A percentile compares a stretch with the other conserved stretches of the same genome.
Conservation (phyloP, 768 basidiomycete species). For the Sporobolomyces phaffii region DNA sequence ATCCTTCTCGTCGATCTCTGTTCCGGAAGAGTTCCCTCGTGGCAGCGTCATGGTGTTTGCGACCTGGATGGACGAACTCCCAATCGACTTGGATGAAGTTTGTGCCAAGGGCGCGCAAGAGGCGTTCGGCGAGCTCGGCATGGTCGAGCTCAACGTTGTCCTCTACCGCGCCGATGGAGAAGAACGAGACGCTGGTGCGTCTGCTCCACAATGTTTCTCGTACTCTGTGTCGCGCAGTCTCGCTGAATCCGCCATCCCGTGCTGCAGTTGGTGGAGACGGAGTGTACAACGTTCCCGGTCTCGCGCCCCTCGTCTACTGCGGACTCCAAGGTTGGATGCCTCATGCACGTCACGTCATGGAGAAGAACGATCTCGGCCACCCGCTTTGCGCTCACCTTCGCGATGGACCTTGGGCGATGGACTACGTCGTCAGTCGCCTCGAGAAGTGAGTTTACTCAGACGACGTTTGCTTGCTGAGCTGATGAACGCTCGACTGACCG, state of each 20-base stretch:
- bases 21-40: constrained; percentile 89
- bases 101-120: constrained; percentile 66
- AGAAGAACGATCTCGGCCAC: constrained; percentile 87
- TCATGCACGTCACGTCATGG: constrained; percentile 72
- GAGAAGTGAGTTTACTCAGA: constrained; percentile 55
- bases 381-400: constrained; percentile 80
- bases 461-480: constrained; percentile 52
- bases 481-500: background rate
- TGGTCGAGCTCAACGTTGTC: constrained; percentile 81
- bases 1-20: constrained; percentile 66
- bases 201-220: background rate
- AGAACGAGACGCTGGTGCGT: constrained; percentile 67
- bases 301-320: constrained; percentile 76
- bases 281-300: constrained; percentile 68
- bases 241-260: too few relatives aligned
- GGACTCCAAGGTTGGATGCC: constrained; percentile 98
- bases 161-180: constrained; percentile 85
- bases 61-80: constrained; percentile 71
- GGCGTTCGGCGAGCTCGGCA: constrained; percentile 65
- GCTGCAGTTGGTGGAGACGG: constrained; percentile 64
- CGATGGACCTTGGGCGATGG: constrained; percentile 83
- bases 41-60: constrained; percentile 90
- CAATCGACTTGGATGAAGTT: constrained; percentile 63
- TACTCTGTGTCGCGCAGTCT: background rate
- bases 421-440: constrained; percentile 71